Evolutionary conservation across 73 alveolate genomes (phyloP).

Genomic region (Blepharisma stoltei): DNA sequence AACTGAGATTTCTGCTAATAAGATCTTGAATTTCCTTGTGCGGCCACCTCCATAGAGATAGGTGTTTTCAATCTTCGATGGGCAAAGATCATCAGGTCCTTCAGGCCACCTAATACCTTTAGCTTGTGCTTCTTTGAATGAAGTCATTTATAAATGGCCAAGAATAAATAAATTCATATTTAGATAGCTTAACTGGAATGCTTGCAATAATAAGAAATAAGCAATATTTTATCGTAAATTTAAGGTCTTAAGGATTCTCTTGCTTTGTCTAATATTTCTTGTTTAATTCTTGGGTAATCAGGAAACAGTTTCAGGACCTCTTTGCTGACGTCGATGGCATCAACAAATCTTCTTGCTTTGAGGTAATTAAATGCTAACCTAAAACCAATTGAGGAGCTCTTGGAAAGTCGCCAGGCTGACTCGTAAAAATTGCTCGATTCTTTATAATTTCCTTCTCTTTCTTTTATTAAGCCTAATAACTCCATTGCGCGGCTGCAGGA

Average conservation of each 20-base stretch:
- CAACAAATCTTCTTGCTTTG: slow-evolving; percentile 86
- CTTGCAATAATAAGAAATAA: too few species aligned
- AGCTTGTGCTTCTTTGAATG: slow-evolving; percentile 14
- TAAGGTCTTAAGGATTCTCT: slow-evolving; percentile 33
- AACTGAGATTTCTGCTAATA: slow-evolving; percentile 4
- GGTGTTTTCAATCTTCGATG: not conserved
- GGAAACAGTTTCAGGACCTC: slow-evolving; percentile 85
- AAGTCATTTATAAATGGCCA: slow-evolving; percentile 6
- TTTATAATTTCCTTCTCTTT: slow-evolving; percentile 78
- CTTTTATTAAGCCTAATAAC: slow-evolving; percentile 89
- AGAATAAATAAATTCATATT: not conserved
- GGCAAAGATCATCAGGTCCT: slow-evolving; percentile 35
- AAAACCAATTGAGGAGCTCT: slow-evolving; percentile 90
- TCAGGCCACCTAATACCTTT: slow-evolving; percentile 28
- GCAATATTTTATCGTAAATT: not conserved
- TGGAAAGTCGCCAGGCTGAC: slow-evolving; percentile 87
- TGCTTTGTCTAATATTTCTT: slow-evolving; percentile 55
- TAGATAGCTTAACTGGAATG: too few species aligned
- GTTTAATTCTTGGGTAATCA: slow-evolving; percentile 81
- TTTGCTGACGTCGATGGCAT: slow-evolving; percentile 81
- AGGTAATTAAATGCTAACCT: slow-evolving; percentile 90
- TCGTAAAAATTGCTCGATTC: slow-evolving; percentile 91
- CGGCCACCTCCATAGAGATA: slow-evolving; percentile 30
- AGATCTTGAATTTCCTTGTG: not conserved
- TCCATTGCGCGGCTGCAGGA: slow-evolving; percentile 94